Conservation (phyloP, 2,329 filamentous ascomycete genomes). For the Diaporthe sp. region DNA sequence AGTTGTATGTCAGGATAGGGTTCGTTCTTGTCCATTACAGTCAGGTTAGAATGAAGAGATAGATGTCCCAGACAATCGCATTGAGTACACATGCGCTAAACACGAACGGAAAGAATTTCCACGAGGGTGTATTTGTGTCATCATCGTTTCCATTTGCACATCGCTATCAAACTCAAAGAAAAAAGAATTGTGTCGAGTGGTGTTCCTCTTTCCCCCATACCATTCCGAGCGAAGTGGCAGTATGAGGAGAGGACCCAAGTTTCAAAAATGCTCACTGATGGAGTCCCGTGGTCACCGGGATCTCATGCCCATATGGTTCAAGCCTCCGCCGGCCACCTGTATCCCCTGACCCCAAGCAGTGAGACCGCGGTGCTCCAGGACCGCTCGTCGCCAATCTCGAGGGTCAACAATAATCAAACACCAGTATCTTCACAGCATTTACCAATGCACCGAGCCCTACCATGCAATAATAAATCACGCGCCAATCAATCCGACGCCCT, state of each 20-base stretch:
- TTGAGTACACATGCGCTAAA: background rate
- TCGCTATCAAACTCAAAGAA: slow-evolving; percentile 6
- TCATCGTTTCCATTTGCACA: slow-evolving; percentile 9
- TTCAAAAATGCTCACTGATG: slow-evolving; percentile 22
- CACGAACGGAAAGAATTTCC: no score
- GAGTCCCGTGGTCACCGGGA: background rate
- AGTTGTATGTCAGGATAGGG: background rate
- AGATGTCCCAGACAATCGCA: background rate
- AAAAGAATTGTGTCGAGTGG: background rate
- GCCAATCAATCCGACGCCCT: slow-evolving; percentile 15
- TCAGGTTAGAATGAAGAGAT: background rate
- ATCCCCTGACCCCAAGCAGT: no score
- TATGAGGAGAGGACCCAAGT: background rate
- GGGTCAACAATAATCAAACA: background rate
- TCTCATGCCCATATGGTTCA: background rate
- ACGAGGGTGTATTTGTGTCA: background rate
- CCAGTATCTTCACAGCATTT: background rate
- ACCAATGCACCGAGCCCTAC: background rate
- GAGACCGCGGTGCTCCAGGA: background rate
- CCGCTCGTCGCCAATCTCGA: no score
- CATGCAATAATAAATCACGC: background rate
- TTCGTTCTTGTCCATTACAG: background rate
- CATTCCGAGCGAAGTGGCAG: background rate
- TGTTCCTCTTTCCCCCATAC: background rate
- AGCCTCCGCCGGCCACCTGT: background rate